phyloP scores from a whole-genome alignment of 139 green algal genomes.

The Volvox reticuliferus region DNA sequence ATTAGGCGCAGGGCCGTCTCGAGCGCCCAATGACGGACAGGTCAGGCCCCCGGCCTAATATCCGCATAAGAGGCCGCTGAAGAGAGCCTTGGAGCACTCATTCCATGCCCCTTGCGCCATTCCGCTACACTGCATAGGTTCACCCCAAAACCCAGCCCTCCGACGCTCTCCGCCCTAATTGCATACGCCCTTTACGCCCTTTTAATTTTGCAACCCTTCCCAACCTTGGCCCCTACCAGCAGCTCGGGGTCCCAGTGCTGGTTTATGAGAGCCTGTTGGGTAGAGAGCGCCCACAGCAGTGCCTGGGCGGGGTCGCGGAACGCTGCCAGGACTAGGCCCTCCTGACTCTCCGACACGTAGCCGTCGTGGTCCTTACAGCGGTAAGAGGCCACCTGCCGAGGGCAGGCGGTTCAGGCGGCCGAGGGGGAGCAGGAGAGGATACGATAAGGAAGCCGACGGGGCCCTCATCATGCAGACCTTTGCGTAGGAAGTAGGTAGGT shows the following conservation, averaged over 20 bases:
- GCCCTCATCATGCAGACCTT: too few relatives aligned
- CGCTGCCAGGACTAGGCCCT: conserved; percentile 36
- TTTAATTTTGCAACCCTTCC: neutral
- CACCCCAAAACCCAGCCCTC: neutral
- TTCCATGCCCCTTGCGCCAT: too few relatives aligned
- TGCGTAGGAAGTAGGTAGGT: too few relatives aligned
- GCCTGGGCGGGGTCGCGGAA: conserved; percentile 37
- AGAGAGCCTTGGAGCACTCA: too few relatives aligned
- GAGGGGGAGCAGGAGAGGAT: neutral
- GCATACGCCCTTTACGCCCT: neutral
- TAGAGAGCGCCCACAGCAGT: conserved; percentile 40
- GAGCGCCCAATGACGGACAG: too few relatives aligned
- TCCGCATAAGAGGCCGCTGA: too few relatives aligned
- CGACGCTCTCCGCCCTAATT: too few relatives aligned
- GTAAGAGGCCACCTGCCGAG: conserved; percentile 2
- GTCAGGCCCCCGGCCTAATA: too few relatives aligned
- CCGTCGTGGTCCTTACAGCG: conserved; percentile 6
- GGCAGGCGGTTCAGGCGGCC: neutral
- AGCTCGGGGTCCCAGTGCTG: conserved; percentile 32
- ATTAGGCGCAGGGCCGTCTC: too few relatives aligned
- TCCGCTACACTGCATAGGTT: too few relatives aligned
- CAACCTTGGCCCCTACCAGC: neutral
- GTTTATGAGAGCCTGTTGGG: conserved; percentile 12
- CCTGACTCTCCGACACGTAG: conserved; percentile 35
- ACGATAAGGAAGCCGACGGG: too few relatives aligned